Conservation (phyloP, 306 rosid species). For the Lotus japonicus region DNA sequence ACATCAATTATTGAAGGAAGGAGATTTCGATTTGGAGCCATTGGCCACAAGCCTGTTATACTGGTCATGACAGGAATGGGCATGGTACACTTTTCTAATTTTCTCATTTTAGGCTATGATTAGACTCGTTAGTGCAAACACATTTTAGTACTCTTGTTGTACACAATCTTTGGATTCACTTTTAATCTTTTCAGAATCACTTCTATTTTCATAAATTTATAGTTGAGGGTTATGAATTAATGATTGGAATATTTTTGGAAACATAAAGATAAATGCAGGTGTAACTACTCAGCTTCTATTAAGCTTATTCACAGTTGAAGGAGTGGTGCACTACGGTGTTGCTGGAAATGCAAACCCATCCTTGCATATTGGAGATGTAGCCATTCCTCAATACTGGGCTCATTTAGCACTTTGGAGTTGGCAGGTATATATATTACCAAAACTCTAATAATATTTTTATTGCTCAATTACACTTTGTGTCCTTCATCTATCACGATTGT, state of each 20-base stretch:
- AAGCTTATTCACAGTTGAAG: slow-evolving; percentile 42
- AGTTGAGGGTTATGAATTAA: background rate
- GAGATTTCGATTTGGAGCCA: slow-evolving; percentile 35
- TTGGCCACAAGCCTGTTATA: slow-evolving; percentile 18
- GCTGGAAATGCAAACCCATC: slow-evolving; percentile 67
- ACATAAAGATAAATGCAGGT: slow-evolving; percentile 48
- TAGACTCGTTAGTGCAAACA: too few species aligned
- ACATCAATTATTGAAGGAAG: slow-evolving; percentile 11
- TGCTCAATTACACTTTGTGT: too few species aligned
- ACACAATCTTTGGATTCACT: too few species aligned
- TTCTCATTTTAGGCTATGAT: too few species aligned
- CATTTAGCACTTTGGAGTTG: slow-evolving; percentile 63
- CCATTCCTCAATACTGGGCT: slow-evolving; percentile 45
- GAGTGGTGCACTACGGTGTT: slow-evolving; percentile 65
- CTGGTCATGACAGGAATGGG: slow-evolving; percentile 35
- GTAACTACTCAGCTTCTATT: slow-evolving; percentile 54
- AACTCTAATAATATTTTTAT: too few species aligned
- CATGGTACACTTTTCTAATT: slow-evolving; percentile 1
- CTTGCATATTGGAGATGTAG: slow-evolving; percentile 54
- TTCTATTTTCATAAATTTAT: too few species aligned
- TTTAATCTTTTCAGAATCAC: too few species aligned
- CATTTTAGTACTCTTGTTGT: too few species aligned
- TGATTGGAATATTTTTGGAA: background rate
- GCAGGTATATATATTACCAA: too few species aligned
- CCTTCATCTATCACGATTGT: too few species aligned